Evolutionary conservation across 192 early-diverging fungal species (phyloP).

Genomic region (Umbelopsis sp.): DNA sequence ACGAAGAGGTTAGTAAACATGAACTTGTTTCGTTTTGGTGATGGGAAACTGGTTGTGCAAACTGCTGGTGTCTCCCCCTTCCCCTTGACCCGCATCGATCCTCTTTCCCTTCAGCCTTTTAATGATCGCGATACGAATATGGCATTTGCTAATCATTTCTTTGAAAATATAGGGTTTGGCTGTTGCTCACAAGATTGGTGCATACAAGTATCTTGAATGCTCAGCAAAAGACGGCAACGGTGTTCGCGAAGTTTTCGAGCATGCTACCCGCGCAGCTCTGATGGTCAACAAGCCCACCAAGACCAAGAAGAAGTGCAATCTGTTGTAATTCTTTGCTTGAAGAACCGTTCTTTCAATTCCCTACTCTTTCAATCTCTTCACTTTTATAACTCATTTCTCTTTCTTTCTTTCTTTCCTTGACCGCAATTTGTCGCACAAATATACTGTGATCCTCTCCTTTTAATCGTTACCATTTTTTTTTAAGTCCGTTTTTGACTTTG

Average conservation of each 20-base stretch:
- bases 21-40: not conserved
- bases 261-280: constrained; percentile 85
- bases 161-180: constrained; percentile 55
- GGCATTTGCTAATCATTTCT: no score
- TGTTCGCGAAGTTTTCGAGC: constrained; percentile 85
- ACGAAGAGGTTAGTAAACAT: constrained; percentile 65
- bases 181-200: constrained; percentile 84
- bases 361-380: constrained; percentile 10
- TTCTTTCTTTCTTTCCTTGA: not conserved
- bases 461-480: constrained; percentile 3
- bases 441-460: constrained; percentile 19
- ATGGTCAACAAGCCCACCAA: constrained; percentile 38
- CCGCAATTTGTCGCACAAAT: constrained; percentile 14
- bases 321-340: constrained; percentile 29
- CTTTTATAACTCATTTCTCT: not conserved
- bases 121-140: not conserved
- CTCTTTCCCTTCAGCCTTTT: not conserved
- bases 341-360: constrained; percentile 5
- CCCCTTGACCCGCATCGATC: not conserved
- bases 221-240: constrained; percentile 80
- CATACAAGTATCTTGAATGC: constrained; percentile 87
- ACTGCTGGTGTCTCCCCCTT: not conserved
- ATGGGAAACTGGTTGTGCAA: not conserved
- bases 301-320: constrained; percentile 23
- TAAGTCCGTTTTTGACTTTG: not conserved